phyloP scores from a whole-genome alignment of 1,284 basidiomycete species.

The Apiotrichum gracile region DNA sequence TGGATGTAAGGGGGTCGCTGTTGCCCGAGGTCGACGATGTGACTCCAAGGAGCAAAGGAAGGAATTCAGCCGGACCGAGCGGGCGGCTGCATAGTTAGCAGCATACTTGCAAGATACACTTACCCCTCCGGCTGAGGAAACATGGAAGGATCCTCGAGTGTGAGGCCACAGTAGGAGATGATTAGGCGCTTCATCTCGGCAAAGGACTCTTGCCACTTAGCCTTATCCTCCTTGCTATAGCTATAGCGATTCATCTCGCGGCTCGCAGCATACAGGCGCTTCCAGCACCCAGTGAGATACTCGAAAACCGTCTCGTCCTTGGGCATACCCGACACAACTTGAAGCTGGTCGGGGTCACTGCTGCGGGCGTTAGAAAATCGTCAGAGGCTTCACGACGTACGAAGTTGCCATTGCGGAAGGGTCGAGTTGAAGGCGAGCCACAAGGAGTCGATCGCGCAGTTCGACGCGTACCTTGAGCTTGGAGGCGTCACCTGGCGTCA shows the following conservation, averaged over 20 bases:
- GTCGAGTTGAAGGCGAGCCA: conserved; percentile 79
- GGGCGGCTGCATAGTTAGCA: conserved; percentile 52
- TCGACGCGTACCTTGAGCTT: conserved; percentile 35
- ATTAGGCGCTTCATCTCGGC: conserved; percentile 73
- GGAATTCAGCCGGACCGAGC: conserved; percentile 69
- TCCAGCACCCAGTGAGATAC: conserved; percentile 88
- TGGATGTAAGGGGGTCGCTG: conserved; percentile 52
- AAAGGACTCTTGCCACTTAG: conserved; percentile 58
- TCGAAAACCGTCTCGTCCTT: conserved; percentile 77
- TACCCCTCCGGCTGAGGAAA: conserved; percentile 79
- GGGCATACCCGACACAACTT: conserved; percentile 70
- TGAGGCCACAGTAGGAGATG: conserved; percentile 84
- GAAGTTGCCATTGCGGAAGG: conserved; percentile 57
- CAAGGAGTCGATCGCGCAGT: conserved; percentile 59
- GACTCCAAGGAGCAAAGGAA: conserved; percentile 66
- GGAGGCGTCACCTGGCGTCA: conserved; percentile 10
- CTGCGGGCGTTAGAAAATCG: background rate
- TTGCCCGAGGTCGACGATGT: conserved; percentile 49
- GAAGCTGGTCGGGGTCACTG: conserved; percentile 73
- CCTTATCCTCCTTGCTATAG: conserved; percentile 58
- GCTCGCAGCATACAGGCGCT: conserved; percentile 61
- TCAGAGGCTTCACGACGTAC: conserved; percentile 13
- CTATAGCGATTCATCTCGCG: conserved; percentile 59
- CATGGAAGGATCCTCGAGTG: conserved; percentile 82
- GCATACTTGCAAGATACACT: conserved; percentile 30